Conservation (phyloP, 257 asterid genomes). For the Gentiana macrophylla region DNA sequence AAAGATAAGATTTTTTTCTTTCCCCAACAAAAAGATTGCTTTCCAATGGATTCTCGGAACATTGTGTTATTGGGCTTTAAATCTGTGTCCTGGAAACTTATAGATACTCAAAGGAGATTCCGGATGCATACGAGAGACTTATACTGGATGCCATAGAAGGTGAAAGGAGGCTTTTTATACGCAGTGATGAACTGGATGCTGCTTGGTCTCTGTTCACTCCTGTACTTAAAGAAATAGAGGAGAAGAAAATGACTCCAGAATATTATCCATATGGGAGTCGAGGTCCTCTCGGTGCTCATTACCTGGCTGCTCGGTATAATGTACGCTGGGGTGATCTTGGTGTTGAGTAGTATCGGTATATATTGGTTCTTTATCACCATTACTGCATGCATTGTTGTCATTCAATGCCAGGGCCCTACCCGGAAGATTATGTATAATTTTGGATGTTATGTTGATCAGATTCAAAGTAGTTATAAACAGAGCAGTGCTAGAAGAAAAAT, state of each 20-base stretch:
- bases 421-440: too few relatives aligned
- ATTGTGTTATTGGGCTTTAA: too few relatives aligned
- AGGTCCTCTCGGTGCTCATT: conserved; percentile 94
- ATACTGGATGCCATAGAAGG: conserved; percentile 93
- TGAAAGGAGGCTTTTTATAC: conserved; percentile 85
- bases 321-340: conserved; percentile 95
- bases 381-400: too few relatives aligned
- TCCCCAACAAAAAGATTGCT: too few relatives aligned
- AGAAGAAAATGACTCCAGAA: conserved; percentile 57
- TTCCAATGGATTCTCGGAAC: too few relatives aligned
- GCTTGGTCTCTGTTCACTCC: conserved; percentile 97
- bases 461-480: too few relatives aligned
- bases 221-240: conserved; percentile 68
- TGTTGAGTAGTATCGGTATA: conserved; percentile 32
- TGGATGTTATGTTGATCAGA: too few relatives aligned
- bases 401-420: too few relatives aligned
- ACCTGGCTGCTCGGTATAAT: conserved; percentile 78
- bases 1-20: too few relatives aligned
- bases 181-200: conserved; percentile 93
- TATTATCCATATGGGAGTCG: conserved; percentile 90
- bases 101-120: conserved; percentile 89
- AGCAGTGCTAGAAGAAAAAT: background rate
- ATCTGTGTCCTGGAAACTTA: conserved; percentile 3
- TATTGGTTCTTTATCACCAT: too few relatives aligned
- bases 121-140: conserved; percentile 93